Evolutionary conservation across 2,329 filamentous ascomycete genomes (phyloP), one percentile per base, ranked within the genome.

Genomic region (Alternaria sp.): DNA sequence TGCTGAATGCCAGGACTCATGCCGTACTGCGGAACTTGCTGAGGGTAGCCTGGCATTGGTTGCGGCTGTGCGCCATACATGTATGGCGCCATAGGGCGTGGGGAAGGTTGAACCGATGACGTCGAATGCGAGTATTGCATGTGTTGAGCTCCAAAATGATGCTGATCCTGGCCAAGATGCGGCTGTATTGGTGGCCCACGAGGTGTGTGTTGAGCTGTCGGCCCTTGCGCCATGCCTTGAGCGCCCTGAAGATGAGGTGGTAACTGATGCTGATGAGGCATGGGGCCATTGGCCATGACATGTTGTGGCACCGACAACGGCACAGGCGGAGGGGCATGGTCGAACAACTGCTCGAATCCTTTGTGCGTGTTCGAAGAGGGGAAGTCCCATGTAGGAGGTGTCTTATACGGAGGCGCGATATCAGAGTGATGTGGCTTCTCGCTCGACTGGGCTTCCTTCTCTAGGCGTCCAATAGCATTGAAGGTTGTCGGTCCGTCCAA

Each of bases 51-150:
- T 40, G 79, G 76, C 64, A 80, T 77, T 2, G 75, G 76, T 48
- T 88, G 88, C 52, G 85, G 86, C 11, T 86, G 85, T 2, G 85
- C 85, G 21, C 86, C 85, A 67, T 93, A 93, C 75, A 92, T 86
- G 29, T 88, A 86, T 14, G 87, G 84, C 63, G 88, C 89, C 51
- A 87, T 85, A 67, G 93, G 85, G 50, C 93, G 88, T 48, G 94
- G 93, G 14, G 93, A 97, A 8, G 91, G 90, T 75, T 92, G 95
- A 3, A 83, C 77, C 2, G 92, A 92, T 69, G 93, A 92, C 3
- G 88, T 88, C 24, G 91, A 93, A 66, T 89, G 93, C 6, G 91
- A 91, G 80, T 95, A 90, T 66, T 87, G 85, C 91, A 97, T 96
- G 51, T 93, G 87, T 72, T 93, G 91, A 58, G 93, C 90, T 66